Evolutionary conservation across 1,284 basidiomycete genomes (phyloP), one percentile per base, ranked within the genome.

Genomic region (Athelia sp.): DNA sequence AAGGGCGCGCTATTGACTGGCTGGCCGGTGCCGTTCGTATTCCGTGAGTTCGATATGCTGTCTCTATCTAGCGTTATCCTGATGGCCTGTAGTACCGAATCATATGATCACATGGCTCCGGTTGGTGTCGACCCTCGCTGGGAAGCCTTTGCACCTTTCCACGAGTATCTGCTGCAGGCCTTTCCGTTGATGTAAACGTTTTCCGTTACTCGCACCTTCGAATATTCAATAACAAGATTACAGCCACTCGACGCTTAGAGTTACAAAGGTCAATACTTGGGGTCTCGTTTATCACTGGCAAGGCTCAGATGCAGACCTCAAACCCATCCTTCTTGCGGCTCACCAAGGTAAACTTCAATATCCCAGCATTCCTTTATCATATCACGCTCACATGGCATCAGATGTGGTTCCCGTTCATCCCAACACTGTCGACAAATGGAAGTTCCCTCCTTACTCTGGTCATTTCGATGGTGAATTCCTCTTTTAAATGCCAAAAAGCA

Each of bases 391-490:
- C 24, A 22, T 14, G 44, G 8, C 15, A 9, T 6, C 44, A 78
- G 85, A 88, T 60, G 84, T 85, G 34, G 84, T 87, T 0, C 84
- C 84, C 23, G 84, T 87, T 11, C 74, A 83, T 31, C 71, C 72
- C 2, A 67, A 66, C 3, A 84, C 82, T 1, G 62, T 73, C 6
- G 63, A 69, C 40, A 58, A 78, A 49, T 88, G 85, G 84, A 71
- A 64, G 0, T 71, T 85, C 54, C 78, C 78, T 10, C 82, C 84
- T 2, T 87, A 76, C 59, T 82, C 79, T 8, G 85, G 85, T 2
- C 63, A 80, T 57, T 84, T 74, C 56, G 83, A 87, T 59, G 82
- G 81, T 74, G 58, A 47, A 4, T 17, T 21, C 6, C 19, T n/a
- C 19, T 18, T 11, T 17, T 2, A n/a, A 24, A 8, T 42, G 15